Conservation (phyloP, 23 red algal genomes). For the Gracilaria caudata region DNA sequence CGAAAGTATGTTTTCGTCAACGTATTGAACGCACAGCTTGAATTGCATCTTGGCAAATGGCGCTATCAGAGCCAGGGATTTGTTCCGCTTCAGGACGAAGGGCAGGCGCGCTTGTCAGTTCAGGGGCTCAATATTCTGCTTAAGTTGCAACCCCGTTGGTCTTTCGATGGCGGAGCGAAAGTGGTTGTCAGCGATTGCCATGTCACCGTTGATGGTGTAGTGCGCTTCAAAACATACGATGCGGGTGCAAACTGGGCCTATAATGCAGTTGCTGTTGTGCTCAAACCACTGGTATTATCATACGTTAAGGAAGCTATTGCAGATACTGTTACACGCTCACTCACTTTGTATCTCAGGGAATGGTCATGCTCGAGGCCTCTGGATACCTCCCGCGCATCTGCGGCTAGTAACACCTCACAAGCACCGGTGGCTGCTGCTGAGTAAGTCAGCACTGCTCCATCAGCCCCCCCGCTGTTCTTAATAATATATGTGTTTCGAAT, state of each 20-base stretch:
- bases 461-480: neutral
- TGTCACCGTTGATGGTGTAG: constrained; percentile 44
- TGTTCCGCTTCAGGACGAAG: constrained; percentile 37
- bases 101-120: constrained; percentile 28
- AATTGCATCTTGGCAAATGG: constrained; percentile 56
- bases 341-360: constrained; percentile 35
- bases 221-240: constrained; percentile 31
- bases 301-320: constrained; percentile 57
- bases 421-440: constrained; percentile 29
- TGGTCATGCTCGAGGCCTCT: constrained; percentile 17
- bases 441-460: neutral
- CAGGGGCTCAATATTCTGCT: constrained; percentile 32
- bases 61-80: constrained; percentile 38
- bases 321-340: constrained; percentile 43
- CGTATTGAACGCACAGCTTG: constrained; percentile 46
- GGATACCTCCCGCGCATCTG: constrained; percentile 9
- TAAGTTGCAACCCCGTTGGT: constrained; percentile 54
- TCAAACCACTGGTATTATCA: constrained; percentile 60
- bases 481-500: neutral
- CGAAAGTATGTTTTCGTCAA: constrained; percentile 25
- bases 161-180: neutral
- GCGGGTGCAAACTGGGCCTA: constrained; percentile 62
- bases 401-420: neutral
- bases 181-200: constrained; percentile 30
- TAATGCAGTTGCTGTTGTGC: constrained; percentile 57